These are phyloP conservation scores for Populus davidiana DNA, from an alignment of 345 rosid species.

Conservation along the genomic window DNA sequence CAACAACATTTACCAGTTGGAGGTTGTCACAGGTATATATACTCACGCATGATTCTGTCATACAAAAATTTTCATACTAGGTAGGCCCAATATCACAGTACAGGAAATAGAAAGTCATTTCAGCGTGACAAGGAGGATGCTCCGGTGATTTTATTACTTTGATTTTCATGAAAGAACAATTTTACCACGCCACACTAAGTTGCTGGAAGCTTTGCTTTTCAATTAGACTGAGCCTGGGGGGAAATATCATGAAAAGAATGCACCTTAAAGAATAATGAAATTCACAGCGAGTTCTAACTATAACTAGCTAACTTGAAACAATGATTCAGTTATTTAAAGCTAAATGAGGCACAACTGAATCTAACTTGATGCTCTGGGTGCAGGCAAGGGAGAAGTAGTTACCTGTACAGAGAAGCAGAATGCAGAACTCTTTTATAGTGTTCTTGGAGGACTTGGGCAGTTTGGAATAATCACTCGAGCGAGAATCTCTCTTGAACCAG, in stretches of 20 bases:
- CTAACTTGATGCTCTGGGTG: conserved; percentile 23
- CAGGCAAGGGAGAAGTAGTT: conserved; percentile 86
- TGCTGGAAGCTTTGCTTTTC: background rate
- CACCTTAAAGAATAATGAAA: conserved; percentile 8
- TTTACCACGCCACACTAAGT: conserved; percentile 1
- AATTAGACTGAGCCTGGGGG: background rate
- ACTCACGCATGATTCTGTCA: conserved; percentile 6
- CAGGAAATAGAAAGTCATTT: background rate
- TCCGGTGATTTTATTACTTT: background rate
- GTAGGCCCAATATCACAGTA: conserved; percentile 1
- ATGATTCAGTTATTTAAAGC: background rate
- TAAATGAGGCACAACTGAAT: background rate
- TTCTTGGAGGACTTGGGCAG: conserved; percentile 97
- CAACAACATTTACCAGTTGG: conserved; percentile 71
- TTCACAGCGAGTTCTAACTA: background rate
- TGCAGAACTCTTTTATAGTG: conserved; percentile 75
- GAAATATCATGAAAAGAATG: background rate
- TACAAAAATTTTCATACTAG: background rate
- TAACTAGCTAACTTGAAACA: background rate
- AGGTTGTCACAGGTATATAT: conserved; percentile 82
- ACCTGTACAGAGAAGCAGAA: conserved; percentile 76
- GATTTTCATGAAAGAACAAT: conserved; percentile 12
- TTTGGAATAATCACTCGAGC: conserved; percentile 92
- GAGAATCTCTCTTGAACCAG: conserved; percentile 65
- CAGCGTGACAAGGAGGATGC: background rate